Evolutionary conservation across 78 protist genomes (phyloP), one percentile per base, ranked within the genome.

Genomic region (Dictyostelium firmibasis): DNA sequence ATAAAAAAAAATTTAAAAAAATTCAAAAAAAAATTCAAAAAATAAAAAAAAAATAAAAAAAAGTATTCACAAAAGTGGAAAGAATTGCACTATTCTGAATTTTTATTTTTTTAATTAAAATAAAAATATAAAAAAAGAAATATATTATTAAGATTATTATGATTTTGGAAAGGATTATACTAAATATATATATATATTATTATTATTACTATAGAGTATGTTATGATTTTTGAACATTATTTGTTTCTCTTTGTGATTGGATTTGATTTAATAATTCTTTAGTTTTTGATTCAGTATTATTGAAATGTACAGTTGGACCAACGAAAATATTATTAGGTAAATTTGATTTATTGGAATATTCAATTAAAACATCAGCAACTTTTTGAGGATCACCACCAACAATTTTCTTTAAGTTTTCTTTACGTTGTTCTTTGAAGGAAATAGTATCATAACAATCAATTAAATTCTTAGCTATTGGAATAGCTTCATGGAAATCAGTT

Each of bases 331-430:
- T 69, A 25, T 2, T 0, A 16, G 84, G 84, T 78, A 78, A 44
- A 20, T 11, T 11, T 43, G 35, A 23, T 78, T 25, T 20, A 23
- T 18, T 18, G 3, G 43, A 20, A 41, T 78, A 16, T 23, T 78
- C 84, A 41, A 78, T 78, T 43, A 78, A 25, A 44, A 78, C 44
- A 18, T 78, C 84, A 16, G 84, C 84, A 78, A 78, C 41, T 23
- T 41, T 78, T 38, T 69, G 20, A 18, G 77, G 77, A 29, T 69
- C 77, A 69, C 77, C 77, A 11, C 27, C 33, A 23, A 13, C 13
- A 3, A 69, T 23, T 25, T n/a, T 69, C 29, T 14, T 29, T 69
- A 25, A n/a, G 8, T 29, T 69, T 27, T 69, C 36, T 69, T n/a
- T 69, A 29, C 35, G 16, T 4, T 69, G 29, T 69, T n/a, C 43